phyloP scores from a whole-genome alignment of 495 filamentous ascomycete genomes.

The Penicillium silybi region DNA sequence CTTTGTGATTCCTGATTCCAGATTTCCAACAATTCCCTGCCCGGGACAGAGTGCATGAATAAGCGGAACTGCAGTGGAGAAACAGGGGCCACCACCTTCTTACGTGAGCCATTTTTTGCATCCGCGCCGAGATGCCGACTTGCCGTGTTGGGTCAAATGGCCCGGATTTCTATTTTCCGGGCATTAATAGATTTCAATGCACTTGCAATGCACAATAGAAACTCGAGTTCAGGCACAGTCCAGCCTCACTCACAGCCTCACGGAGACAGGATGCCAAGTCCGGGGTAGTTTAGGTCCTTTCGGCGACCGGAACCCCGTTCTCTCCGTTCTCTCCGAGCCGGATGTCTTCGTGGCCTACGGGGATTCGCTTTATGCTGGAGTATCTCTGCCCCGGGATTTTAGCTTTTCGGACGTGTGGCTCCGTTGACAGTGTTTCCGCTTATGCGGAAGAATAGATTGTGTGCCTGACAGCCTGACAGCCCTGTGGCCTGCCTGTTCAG shows the following conservation, averaged over 20 bases:
- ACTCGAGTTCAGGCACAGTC: background rate
- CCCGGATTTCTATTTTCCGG: background rate
- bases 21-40: background rate
- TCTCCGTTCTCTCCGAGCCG: conserved; percentile 15
- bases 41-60: background rate
- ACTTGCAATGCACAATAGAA: too few species aligned
- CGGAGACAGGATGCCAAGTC: background rate
- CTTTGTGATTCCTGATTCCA: background rate
- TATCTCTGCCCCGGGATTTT: background rate
- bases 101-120: background rate
- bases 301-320: conserved; percentile 19
- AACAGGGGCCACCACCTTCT: too few species aligned
- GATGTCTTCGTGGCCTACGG: conserved; percentile 10
- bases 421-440: background rate
- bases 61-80: background rate
- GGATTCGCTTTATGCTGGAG: background rate
- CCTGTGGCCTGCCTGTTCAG: background rate
- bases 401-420: too few species aligned
- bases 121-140: conserved; percentile 23
- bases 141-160: conserved; percentile 9
- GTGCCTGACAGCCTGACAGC: background rate
- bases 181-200: background rate
- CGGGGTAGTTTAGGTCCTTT: conserved; percentile 14
- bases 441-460: background rate
- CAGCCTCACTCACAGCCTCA: background rate